A percentile compares a stretch with the other conserved stretches of the same genome.
Evolutionary conservation across 139 green algal genomes (phyloP).

Genomic region (Ettlia oleoabundans): DNA sequence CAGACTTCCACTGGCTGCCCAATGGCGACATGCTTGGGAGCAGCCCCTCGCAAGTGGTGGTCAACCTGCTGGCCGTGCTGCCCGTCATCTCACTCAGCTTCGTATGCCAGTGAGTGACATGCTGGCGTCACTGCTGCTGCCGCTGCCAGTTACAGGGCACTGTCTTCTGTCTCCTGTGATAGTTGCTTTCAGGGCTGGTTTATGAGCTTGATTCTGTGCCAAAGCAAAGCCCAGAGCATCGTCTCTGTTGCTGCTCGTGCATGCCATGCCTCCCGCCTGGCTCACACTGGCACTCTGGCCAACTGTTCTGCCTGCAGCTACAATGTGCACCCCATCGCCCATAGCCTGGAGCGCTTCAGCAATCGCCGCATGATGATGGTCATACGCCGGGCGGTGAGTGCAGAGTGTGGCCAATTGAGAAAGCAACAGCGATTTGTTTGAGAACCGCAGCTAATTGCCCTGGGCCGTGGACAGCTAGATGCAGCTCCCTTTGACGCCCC

Average conservation of each 20-base stretch:
- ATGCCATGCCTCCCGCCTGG: too few relatives aligned
- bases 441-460: too few relatives aligned
- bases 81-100: conserved; percentile 49
- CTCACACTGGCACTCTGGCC: too few relatives aligned
- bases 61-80: conserved; percentile 46
- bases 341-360: conserved; percentile 41
- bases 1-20: conserved; percentile 47
- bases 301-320: conserved; percentile 43
- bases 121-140: background rate
- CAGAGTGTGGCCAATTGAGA: background rate
- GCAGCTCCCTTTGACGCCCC: background rate
- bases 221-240: too few relatives aligned
- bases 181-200: too few relatives aligned
- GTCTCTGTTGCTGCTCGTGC: too few relatives aligned
- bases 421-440: background rate
- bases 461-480: too few relatives aligned
- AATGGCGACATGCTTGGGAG: conserved; percentile 31
- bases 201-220: too few relatives aligned
- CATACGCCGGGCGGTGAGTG: conserved; percentile 30
- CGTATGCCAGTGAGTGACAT: conserved; percentile 43
- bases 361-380: conserved; percentile 50
- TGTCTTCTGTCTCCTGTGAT: too few relatives aligned
- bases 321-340: conserved; percentile 48
- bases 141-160: background rate
- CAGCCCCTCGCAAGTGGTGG: background rate